These are phyloP conservation scores for Aspergillus pseudoglaucus DNA, from an alignment of 2,329 filamentous ascomycete species.

Conservation along the genomic window DNA sequence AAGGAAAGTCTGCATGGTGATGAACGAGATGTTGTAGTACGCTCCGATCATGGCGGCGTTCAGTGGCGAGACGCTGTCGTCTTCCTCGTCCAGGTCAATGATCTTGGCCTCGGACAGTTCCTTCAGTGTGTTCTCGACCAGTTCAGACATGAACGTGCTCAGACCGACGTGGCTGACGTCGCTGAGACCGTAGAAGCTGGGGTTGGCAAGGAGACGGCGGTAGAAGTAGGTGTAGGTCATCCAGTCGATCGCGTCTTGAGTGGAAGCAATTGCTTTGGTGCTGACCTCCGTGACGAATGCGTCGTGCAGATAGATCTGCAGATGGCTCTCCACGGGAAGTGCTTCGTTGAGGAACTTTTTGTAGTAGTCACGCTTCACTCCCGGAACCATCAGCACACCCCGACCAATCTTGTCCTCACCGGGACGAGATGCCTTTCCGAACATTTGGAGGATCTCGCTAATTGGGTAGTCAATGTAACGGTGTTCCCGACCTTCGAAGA, in stretches of 20 bases:
- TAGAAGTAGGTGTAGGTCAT: slow-evolving; percentile 99
- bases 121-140: slow-evolving; percentile 87
- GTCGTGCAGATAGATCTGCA: slow-evolving; percentile 87
- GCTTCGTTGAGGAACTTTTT: slow-evolving; percentile 98
- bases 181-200: slow-evolving; percentile 87
- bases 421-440: slow-evolving; percentile 80
- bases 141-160: slow-evolving; percentile 88
- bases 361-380: slow-evolving; percentile 94
- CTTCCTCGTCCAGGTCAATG: slow-evolving; percentile 89
- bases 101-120: slow-evolving; percentile 91
- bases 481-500: slow-evolving; percentile 93
- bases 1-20: slow-evolving; percentile 98
- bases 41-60: slow-evolving; percentile 97
- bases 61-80: slow-evolving; percentile 79
- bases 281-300: slow-evolving; percentile 96
- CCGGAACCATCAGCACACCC: slow-evolving; percentile 93
- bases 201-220: slow-evolving; percentile 85
- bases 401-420: slow-evolving; percentile 72
- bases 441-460: slow-evolving; percentile 94
- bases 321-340: slow-evolving; percentile 86
- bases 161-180: slow-evolving; percentile 86
- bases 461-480: slow-evolving; percentile 95
- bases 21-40: slow-evolving; percentile 99
- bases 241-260: slow-evolving; percentile 97
- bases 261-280: slow-evolving; percentile 89